Evolutionary conservation across 1,139 yeast species (phyloP).

Genomic region (Casaregolazyma lundiana): DNA sequence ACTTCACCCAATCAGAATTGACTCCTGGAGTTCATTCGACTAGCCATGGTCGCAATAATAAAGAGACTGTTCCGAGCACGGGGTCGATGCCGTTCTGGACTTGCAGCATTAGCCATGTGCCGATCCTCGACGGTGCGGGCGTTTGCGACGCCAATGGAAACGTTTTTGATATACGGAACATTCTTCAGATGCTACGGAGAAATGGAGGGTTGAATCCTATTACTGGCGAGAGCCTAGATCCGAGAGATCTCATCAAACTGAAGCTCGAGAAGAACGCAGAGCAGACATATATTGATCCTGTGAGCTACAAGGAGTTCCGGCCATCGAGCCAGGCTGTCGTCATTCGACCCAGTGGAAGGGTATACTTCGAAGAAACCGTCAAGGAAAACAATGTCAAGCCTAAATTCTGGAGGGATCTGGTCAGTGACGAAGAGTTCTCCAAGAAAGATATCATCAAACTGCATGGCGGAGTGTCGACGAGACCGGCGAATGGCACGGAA

Average conservation of each 20-base stretch:
- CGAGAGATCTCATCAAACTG: constrained; percentile 28
- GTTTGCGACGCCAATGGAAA: constrained; percentile 31
- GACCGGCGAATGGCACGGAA: constrained; percentile 2
- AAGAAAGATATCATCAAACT: constrained; percentile 29
- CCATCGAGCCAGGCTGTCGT: constrained; percentile 30
- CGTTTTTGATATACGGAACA: constrained; percentile 34
- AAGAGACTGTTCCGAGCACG: constrained; percentile 9
- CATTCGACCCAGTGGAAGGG: constrained; percentile 32
- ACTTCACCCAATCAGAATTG: constrained; percentile 37
- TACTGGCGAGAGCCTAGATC: constrained; percentile 27
- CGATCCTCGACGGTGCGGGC: constrained; percentile 29
- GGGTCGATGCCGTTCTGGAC: constrained; percentile 33
- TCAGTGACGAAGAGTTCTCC: constrained; percentile 31
- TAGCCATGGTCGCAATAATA: constrained; percentile 27
- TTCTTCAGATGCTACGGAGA: constrained; percentile 32
- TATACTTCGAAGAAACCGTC: constrained; percentile 32
- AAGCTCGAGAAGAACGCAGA: constrained; percentile 28
- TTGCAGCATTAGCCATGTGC: constrained; percentile 35
- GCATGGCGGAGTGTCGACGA: constrained; percentile 23
- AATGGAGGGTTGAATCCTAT: constrained; percentile 32
- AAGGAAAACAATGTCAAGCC: constrained; percentile 31
- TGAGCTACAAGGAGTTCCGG: constrained; percentile 33
- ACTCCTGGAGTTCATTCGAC: constrained; percentile 26
- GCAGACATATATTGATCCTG: constrained; percentile 33
- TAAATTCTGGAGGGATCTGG: constrained; percentile 31